Conservation (phyloP, 495 filamentous ascomycete species). For the Aspergillus diversus region DNA sequence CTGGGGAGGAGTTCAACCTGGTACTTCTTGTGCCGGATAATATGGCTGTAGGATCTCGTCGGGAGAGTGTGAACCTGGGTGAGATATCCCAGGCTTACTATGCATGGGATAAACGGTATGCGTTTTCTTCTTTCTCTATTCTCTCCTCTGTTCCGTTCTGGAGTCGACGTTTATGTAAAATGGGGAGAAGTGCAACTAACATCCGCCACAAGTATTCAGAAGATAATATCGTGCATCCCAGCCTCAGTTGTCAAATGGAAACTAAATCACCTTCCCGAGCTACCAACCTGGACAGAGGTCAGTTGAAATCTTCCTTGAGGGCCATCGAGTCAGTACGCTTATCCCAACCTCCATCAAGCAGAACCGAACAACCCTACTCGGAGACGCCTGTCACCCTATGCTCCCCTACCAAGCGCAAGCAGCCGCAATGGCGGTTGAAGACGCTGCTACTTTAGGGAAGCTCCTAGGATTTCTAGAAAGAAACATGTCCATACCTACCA, state of each 20-base stretch:
- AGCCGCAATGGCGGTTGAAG: slow-evolving; percentile 1
- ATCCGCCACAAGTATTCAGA: not conserved
- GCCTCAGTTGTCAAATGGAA: not conserved
- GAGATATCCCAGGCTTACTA: slow-evolving; percentile 3
- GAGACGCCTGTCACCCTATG: slow-evolving; percentile 1
- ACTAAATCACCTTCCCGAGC: not conserved
- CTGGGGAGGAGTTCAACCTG: not conserved
- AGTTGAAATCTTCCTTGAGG: not conserved
- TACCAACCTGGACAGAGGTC: not conserved
- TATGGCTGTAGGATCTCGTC: not conserved
- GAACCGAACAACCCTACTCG: slow-evolving; percentile 1
- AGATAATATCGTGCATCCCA: not conserved
- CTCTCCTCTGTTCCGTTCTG: no score
- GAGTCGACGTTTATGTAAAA: no score
- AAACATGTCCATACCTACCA: not conserved
- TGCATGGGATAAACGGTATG: not conserved
- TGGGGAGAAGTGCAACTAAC: not conserved
- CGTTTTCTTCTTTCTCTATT: no score
- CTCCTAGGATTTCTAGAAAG: slow-evolving; percentile 1
- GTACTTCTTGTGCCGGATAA: not conserved
- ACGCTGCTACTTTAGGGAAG: slow-evolving; percentile 2
- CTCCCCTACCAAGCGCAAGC: slow-evolving; percentile 12
- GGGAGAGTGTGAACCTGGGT: not conserved
- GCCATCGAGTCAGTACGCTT: not conserved
- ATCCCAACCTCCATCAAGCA: not conserved